A percentile compares a stretch with the other conserved stretches of the same genome.
Evolutionary conservation across 2,329 filamentous ascomycete species (phyloP).

Genomic region (Pseudogymnoascus destructans): DNA sequence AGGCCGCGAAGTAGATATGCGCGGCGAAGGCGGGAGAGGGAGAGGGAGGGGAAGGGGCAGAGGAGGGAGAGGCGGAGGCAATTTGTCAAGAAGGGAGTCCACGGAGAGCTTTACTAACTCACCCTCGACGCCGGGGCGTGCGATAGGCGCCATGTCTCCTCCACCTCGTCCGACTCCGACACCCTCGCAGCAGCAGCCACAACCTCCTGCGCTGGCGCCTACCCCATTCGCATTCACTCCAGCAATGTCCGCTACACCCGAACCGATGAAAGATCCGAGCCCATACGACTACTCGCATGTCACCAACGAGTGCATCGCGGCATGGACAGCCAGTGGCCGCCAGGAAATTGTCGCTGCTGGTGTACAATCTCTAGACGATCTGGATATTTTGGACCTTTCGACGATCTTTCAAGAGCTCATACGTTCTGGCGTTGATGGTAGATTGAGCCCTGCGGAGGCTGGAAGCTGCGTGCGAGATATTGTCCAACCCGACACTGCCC

Average conservation of each 20-base stretch:
- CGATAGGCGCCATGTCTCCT: conserved; percentile 26
- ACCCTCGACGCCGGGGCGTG: conserved; percentile 19
- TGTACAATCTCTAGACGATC: conserved; percentile 48
- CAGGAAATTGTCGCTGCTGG: conserved; percentile 54
- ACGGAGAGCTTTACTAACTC: conserved; percentile 22
- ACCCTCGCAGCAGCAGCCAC: conserved; percentile 12
- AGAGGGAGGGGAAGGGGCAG: conserved; percentile 36
- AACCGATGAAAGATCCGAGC: conserved; percentile 21
- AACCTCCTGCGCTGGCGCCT: neutral
- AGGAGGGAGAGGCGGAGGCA: conserved; percentile 20
- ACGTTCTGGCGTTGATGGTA: conserved; percentile 56
- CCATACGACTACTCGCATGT: conserved; percentile 62
- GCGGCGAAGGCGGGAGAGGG: conserved; percentile 34
- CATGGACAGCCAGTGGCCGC: conserved; percentile 57
- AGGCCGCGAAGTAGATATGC: conserved; percentile 39
- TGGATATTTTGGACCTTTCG: conserved; percentile 56
- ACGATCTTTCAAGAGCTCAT: conserved; percentile 76
- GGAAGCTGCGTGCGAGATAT: conserved; percentile 65
- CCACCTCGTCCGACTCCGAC: conserved; percentile 22
- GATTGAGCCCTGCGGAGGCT: conserved; percentile 53
- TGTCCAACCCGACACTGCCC: conserved; percentile 41
- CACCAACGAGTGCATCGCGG: conserved; percentile 52
- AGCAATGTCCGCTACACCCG: conserved; percentile 21
- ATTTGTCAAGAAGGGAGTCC: conserved; percentile 22
- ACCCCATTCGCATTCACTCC: neutral